These are phyloP conservation scores for Mucor mucedo DNA, from an alignment of 371 early-diverging fungal genomes.

Conservation along the genomic window DNA sequence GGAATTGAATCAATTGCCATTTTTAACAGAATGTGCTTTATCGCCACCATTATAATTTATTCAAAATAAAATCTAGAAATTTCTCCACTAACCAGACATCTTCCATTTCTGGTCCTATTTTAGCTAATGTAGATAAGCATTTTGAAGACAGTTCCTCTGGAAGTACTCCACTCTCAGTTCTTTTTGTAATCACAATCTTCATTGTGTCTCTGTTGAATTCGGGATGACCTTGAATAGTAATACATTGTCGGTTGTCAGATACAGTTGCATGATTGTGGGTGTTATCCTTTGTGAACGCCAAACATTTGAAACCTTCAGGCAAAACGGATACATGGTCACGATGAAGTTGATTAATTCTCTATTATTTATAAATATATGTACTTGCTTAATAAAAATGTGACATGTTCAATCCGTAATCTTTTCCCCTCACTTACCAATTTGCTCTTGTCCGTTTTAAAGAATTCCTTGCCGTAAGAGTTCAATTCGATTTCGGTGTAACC, in stretches of 20 bases:
- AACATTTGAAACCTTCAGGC: conserved; percentile 56
- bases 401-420: background rate
- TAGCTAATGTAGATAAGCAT: conserved; percentile 7
- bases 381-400: background rate
- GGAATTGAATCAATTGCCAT: conserved; percentile 15
- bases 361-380: background rate
- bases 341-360: conserved; percentile 68
- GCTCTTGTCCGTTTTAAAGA: conserved; percentile 36
- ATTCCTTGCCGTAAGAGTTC: conserved; percentile 42
- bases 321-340: conserved; percentile 66
- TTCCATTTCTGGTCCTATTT: conserved; percentile 18
- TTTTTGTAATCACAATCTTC: conserved; percentile 45
- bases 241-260: conserved; percentile 56
- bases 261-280: conserved; percentile 54
- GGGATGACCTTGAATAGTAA: conserved; percentile 86
- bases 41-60: background rate
- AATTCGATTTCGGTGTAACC: conserved; percentile 44
- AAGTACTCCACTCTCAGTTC: conserved; percentile 47
- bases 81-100: conserved; percentile 30
- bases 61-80: conserved; percentile 22
- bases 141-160: conserved; percentile 29
- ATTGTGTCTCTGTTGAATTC: conserved; percentile 66
- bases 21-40: conserved; percentile 16
- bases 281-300: conserved; percentile 53
- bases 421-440: background rate